Percentiles rank a stretch among this genome's conserved stretches.
Evolutionary conservation across 768 basidiomycete genomes (phyloP).

Genomic region (Suillus hirtellus): DNA sequence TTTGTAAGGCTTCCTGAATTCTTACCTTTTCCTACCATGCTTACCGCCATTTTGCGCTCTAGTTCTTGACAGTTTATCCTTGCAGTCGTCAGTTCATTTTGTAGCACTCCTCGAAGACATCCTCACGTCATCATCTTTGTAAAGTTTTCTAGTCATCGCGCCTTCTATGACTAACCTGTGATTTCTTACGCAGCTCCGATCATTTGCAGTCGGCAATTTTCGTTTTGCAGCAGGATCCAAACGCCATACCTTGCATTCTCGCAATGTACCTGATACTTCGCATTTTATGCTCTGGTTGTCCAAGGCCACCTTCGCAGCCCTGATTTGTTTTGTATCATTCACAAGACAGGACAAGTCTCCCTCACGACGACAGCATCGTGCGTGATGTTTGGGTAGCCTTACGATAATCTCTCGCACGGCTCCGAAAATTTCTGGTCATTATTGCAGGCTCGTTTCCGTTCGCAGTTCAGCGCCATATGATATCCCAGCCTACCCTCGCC

Average conservation of each 20-base stretch:
- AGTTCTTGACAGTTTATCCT: slow-evolving; percentile 5
- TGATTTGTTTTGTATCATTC: neutral
- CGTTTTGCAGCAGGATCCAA: neutral
- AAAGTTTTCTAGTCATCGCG: neutral
- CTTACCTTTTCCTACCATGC: slow-evolving; percentile 1
- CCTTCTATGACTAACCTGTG: neutral
- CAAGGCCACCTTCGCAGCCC: neutral
- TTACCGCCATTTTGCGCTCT: slow-evolving; percentile 17
- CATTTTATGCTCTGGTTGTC: neutral
- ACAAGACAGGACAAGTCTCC: neutral
- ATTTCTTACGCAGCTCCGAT: neutral
- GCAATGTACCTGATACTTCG: neutral
- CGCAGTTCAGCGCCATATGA: neutral
- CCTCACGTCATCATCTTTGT: neutral
- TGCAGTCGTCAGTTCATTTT: slow-evolving; percentile 4
- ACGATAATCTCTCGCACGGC: neutral
- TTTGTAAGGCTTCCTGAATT: neutral
- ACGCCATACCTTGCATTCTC: neutral
- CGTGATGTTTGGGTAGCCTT: neutral
- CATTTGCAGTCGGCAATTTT: neutral
- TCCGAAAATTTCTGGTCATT: neutral
- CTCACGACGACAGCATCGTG: neutral
- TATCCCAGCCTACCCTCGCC: neutral
- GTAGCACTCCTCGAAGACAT: neutral
- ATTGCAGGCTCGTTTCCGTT: neutral